These are phyloP conservation scores for Papiliotrema terrestris DNA, from an alignment of 1,284 basidiomycete genomes.

Conservation along the genomic window DNA sequence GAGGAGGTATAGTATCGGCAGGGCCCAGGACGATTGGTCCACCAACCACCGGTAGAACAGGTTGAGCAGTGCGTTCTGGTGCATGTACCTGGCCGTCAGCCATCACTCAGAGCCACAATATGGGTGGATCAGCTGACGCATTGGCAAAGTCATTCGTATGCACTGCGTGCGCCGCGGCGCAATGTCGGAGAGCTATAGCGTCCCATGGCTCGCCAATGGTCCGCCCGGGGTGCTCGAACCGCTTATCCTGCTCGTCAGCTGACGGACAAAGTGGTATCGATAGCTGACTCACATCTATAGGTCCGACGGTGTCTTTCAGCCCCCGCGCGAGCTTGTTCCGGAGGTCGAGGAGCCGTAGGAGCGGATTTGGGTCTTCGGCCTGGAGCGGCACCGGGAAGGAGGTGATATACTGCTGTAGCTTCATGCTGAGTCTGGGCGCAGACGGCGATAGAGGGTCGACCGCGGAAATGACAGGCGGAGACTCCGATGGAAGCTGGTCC, in stretches of 20 bases:
- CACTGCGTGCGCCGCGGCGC: slow-evolving; percentile 37
- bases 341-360: slow-evolving; percentile 31
- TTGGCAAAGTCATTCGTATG: slow-evolving; percentile 28
- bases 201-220: slow-evolving; percentile 41
- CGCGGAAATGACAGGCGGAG: too few relatives aligned
- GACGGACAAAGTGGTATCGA: not conserved
- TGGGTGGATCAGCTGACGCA: slow-evolving; percentile 26
- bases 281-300: slow-evolving; percentile 32
- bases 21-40: slow-evolving; percentile 73
- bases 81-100: slow-evolving; percentile 26
- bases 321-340: slow-evolving; percentile 37
- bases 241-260: slow-evolving; percentile 24
- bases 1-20: slow-evolving; percentile 73
- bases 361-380: slow-evolving; percentile 24
- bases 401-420: slow-evolving; percentile 39
- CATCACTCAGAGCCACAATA: not conserved
- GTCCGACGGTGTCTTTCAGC: slow-evolving; percentile 35
- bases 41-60: slow-evolving; percentile 72
- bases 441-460: too few relatives aligned
- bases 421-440: slow-evolving; percentile 22
- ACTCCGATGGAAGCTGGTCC: too few relatives aligned
- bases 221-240: slow-evolving; percentile 35
- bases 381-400: slow-evolving; percentile 35
- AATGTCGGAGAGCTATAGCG: slow-evolving; percentile 41
- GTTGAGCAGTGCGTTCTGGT: slow-evolving; percentile 50